Conservation (phyloP, 1,284 basidiomycete genomes). For the Tilletia setariae region DNA sequence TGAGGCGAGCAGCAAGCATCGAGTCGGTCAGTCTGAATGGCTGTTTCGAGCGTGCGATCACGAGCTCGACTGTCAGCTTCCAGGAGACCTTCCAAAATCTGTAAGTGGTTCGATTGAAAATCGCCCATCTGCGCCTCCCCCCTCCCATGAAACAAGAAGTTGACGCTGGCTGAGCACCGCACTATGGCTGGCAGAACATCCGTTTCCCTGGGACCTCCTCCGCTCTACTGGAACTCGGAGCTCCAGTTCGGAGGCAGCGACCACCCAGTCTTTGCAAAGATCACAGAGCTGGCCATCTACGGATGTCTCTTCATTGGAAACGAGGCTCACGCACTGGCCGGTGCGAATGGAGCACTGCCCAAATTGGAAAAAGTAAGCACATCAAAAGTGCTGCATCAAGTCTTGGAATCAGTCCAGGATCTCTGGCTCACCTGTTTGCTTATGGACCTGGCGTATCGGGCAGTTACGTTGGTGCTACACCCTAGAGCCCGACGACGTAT, state of each 20-base stretch:
- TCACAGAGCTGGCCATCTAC: background rate
- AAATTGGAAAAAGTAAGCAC: background rate
- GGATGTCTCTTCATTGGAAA: background rate
- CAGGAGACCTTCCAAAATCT: background rate
- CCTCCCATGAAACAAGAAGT: too few species aligned
- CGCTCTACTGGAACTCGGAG: background rate
- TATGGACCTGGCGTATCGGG: background rate
- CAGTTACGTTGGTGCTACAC: slow-evolving; percentile 8
- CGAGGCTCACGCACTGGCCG: slow-evolving; percentile 2
- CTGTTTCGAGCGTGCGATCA: background rate
- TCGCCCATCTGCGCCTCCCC: too few species aligned
- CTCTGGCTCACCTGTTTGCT: too few species aligned
- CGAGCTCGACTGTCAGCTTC: background rate
- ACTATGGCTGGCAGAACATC: too few species aligned
- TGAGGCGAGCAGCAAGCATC: background rate
- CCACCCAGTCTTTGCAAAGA: background rate
- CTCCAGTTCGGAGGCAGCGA: background rate
- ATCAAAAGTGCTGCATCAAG: too few species aligned
- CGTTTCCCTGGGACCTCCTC: background rate
- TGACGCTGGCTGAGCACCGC: too few species aligned
- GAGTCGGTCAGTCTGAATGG: background rate
- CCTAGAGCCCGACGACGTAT: background rate
- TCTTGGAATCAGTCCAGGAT: too few species aligned
- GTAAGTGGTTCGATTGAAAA: background rate
- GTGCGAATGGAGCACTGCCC: background rate